A percentile compares a stretch with the other conserved stretches of the same genome.
phyloP scores from a whole-genome alignment of 768 basidiomycete species.

The Tricholoma sp. region DNA sequence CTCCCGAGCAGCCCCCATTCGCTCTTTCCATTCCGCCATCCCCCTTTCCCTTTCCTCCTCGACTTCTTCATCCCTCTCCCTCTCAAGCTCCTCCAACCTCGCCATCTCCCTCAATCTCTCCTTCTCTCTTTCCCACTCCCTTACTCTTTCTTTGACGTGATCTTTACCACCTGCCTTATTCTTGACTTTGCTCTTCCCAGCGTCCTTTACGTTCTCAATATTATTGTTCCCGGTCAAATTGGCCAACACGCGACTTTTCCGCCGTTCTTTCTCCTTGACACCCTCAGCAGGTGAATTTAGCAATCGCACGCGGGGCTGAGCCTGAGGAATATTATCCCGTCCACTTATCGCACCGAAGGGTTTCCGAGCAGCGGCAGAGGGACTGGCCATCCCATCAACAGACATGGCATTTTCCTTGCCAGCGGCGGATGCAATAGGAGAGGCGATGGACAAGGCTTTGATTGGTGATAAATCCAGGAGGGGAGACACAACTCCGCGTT shows the following conservation, averaged over 20 bases:
- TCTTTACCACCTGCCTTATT: constrained; percentile 35
- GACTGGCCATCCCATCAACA: constrained; percentile 20
- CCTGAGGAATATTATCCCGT: constrained; percentile 20
- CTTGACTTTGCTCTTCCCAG: constrained; percentile 8
- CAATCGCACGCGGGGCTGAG: background rate
- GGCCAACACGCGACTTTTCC: constrained; percentile 28
- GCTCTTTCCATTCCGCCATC: constrained; percentile 14
- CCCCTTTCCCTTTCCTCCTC: constrained; percentile 33
- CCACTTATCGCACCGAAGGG: constrained; percentile 26
- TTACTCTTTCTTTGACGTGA: constrained; percentile 54
- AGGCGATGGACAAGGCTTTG: constrained; percentile 45
- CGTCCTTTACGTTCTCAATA: constrained; percentile 11
- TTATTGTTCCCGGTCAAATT: constrained; percentile 34
- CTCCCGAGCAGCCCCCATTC: constrained; percentile 9
- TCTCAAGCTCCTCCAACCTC: constrained; percentile 51
- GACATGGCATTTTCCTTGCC: constrained; percentile 38
- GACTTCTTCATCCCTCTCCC: constrained; percentile 40
- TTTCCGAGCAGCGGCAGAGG: constrained; percentile 21
- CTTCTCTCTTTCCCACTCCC: constrained; percentile 73
- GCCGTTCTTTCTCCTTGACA: constrained; percentile 14
- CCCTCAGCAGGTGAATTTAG: constrained; percentile 8
- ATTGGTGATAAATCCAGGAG: constrained; percentile 43
- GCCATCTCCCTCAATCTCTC: constrained; percentile 68
- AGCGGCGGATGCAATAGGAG: constrained; percentile 27
- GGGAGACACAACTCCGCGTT: constrained; percentile 29